Conservation (phyloP, 495 filamentous ascomycete genomes). For the Zalerion maritima region DNA sequence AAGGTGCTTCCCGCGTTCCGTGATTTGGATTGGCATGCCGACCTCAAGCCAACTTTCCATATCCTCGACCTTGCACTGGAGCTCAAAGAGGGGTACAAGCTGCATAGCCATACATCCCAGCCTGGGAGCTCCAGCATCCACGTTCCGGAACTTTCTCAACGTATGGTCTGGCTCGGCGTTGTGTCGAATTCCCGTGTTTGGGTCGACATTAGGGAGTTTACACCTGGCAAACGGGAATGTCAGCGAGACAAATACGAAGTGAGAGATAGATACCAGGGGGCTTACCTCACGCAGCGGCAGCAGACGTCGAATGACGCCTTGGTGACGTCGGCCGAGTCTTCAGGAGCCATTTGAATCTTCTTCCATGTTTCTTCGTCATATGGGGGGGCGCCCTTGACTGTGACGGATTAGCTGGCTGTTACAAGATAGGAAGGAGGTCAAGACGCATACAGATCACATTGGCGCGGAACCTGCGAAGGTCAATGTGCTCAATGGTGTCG, state of each 20-base stretch:
- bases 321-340: slow-evolving; percentile 13
- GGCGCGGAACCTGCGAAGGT: slow-evolving; percentile 60
- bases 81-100: slow-evolving; percentile 47
- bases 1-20: slow-evolving; percentile 22
- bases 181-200: slow-evolving; percentile 54
- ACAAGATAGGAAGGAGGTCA: slow-evolving; percentile 1
- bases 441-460: slow-evolving; percentile 55
- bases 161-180: slow-evolving; percentile 57
- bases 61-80: slow-evolving; percentile 11
- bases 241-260: neutral
- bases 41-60: slow-evolving; percentile 28
- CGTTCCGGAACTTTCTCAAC: slow-evolving; percentile 49
- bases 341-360: slow-evolving; percentile 43
- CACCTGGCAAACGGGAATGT: slow-evolving; percentile 36
- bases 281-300: slow-evolving; percentile 49
- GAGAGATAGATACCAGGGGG: neutral
- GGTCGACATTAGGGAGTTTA: slow-evolving; percentile 73
- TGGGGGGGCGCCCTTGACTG: slow-evolving; percentile 42
- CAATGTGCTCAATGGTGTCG: slow-evolving; percentile 31
- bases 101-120: slow-evolving; percentile 76
- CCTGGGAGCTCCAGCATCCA: slow-evolving; percentile 57
- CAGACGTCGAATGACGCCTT: slow-evolving; percentile 38
- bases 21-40: slow-evolving; percentile 27
- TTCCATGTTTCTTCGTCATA: slow-evolving; percentile 75
- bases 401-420: neutral